phyloP scores from a whole-genome alignment of 441 rosid genomes.

The Adansonia grandidieri region DNA sequence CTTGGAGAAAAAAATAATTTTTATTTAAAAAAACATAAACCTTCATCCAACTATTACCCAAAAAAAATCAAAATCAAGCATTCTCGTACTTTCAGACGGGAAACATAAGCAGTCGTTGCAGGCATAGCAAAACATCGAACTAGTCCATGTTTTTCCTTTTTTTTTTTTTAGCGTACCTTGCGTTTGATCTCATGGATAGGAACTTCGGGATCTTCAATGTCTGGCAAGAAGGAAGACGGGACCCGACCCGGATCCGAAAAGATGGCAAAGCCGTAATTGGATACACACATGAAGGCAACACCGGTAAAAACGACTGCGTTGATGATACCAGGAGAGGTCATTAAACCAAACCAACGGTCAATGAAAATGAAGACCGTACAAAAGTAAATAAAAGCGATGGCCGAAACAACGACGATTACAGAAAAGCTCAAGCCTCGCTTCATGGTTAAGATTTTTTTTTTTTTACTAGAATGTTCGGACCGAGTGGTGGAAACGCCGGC shows the following conservation, averaged over 20 bases:
- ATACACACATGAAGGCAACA: constrained; percentile 64
- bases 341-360: constrained; percentile 87
- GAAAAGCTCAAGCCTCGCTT: constrained; percentile 58
- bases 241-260: constrained; percentile 87
- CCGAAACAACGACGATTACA: constrained; percentile 59
- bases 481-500: constrained; percentile 60
- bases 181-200: constrained; percentile 91
- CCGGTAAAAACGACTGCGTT: constrained; percentile 72
- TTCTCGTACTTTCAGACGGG: neutral
- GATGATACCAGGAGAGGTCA: constrained; percentile 73
- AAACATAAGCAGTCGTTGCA: neutral
- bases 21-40: neutral
- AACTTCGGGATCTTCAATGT: constrained; percentile 65
- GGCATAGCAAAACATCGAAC: neutral
- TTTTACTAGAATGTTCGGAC: neutral
- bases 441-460: constrained; percentile 40
- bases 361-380: constrained; percentile 77
- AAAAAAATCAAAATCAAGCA: neutral
- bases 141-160: too few species aligned
- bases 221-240: constrained; percentile 68
- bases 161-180: constrained; percentile 48
- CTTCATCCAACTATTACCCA: neutral
- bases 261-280: constrained; percentile 60
- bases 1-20: neutral
- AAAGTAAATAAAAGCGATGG: constrained; percentile 67